phyloP scores from a whole-genome alignment of 2,329 filamentous ascomycete genomes.

The Aureobasidium subglaciale region DNA sequence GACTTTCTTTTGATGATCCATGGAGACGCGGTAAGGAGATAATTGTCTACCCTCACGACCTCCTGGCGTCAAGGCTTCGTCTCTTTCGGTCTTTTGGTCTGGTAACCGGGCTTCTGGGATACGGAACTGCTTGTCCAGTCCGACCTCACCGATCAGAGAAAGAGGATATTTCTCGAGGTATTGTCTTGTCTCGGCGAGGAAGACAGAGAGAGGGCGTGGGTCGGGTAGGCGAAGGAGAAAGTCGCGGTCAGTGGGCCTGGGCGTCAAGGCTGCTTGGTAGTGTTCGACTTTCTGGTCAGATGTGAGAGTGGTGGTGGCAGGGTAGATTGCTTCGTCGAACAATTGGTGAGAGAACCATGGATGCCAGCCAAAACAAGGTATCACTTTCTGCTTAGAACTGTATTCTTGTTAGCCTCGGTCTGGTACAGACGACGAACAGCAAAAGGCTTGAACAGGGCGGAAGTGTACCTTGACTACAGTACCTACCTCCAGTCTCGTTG shows the following conservation, averaged over 20 bases:
- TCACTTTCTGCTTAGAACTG: slow-evolving; percentile 37
- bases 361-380: slow-evolving; percentile 81
- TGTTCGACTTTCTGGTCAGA: slow-evolving; percentile 47
- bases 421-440: background rate
- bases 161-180: slow-evolving; percentile 52
- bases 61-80: slow-evolving; percentile 55
- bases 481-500: slow-evolving; percentile 29
- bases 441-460: background rate
- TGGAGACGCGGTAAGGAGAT: slow-evolving; percentile 59
- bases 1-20: slow-evolving; percentile 61
- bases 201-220: slow-evolving; percentile 53
- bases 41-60: slow-evolving; percentile 62
- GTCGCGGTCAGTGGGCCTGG: slow-evolving; percentile 44
- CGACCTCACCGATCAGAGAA: slow-evolving; percentile 70
- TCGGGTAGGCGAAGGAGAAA: slow-evolving; percentile 51
- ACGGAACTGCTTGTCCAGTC: slow-evolving; percentile 69
- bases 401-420: background rate
- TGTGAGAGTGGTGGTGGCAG: slow-evolving; percentile 26
- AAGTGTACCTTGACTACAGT: slow-evolving; percentile 1
- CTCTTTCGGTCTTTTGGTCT: slow-evolving; percentile 32
- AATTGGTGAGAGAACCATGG: slow-evolving; percentile 80
- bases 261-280: slow-evolving; percentile 59
- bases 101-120: slow-evolving; percentile 56
- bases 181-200: slow-evolving; percentile 49
- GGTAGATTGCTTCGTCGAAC: slow-evolving; percentile 49